Conservation (phyloP, 2,329 filamentous ascomycete species). For the Colletotrichum sp. region DNA sequence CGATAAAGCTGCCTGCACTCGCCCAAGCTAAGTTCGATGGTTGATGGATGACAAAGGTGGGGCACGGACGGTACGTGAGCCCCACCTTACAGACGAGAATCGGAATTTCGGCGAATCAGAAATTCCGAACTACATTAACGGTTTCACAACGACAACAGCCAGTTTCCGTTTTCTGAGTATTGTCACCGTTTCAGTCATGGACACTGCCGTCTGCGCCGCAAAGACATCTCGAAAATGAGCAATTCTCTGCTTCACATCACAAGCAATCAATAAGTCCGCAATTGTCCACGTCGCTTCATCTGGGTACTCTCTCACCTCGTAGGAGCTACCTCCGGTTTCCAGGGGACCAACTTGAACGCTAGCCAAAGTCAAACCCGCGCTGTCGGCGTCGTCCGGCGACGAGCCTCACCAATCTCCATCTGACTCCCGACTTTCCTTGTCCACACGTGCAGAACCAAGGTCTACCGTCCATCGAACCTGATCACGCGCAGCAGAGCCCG, state of each 20-base stretch:
- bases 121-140: neutral
- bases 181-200: neutral
- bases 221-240: neutral
- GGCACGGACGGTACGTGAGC: neutral
- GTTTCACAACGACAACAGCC: neutral
- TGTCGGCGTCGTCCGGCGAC: neutral
- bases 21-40: neutral
- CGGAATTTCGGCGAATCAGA: neutral
- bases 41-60: slow-evolving; percentile 1
- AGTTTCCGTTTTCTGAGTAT: neutral
- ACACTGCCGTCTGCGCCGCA: neutral
- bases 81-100: neutral
- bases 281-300: neutral
- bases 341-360: neutral
- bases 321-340: neutral
- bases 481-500: neutral
- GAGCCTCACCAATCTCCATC: neutral
- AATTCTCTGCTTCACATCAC: neutral
- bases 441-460: slow-evolving; percentile 1
- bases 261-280: neutral
- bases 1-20: neutral
- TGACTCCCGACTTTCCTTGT: neutral
- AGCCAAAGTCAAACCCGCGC: neutral
- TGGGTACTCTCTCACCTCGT: neutral
- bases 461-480: neutral